Evolutionary conservation across 352 stramenopile species (phyloP).

Genomic region (Peronospora belbahrii): DNA sequence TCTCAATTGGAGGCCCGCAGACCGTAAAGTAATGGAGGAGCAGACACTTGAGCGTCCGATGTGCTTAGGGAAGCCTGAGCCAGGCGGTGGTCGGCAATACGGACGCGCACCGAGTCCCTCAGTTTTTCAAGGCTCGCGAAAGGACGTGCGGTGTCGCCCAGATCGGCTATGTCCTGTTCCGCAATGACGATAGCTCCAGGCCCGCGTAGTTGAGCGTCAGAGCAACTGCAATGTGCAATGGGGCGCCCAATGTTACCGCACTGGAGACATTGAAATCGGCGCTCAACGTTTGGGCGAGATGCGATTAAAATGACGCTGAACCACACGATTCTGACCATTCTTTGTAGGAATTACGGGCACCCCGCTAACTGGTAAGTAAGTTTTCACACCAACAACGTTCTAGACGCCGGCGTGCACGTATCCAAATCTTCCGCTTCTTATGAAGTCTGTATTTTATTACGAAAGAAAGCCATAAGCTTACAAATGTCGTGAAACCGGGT

Average conservation of each 20-base stretch:
- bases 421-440: neutral
- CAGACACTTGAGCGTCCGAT: neutral
- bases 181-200: no score
- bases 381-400: neutral
- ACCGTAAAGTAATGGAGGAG: neutral
- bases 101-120: neutral
- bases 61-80: neutral
- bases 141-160: no score
- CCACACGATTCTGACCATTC: no score
- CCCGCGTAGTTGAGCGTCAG: no score
- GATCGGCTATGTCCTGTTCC: no score
- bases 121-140: neutral
- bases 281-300: no score
- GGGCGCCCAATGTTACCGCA: no score
- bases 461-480: neutral
- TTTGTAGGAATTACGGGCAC: neutral
- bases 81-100: neutral
- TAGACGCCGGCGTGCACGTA: neutral
- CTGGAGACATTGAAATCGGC: no score
- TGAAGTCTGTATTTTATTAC: neutral
- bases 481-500: neutral
- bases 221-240: no score
- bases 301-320: no score
- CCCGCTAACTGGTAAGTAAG: neutral
- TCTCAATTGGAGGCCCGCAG: neutral